phyloP scores from a whole-genome alignment of 2,329 filamentous ascomycete genomes.

The Alternaria sp. region DNA sequence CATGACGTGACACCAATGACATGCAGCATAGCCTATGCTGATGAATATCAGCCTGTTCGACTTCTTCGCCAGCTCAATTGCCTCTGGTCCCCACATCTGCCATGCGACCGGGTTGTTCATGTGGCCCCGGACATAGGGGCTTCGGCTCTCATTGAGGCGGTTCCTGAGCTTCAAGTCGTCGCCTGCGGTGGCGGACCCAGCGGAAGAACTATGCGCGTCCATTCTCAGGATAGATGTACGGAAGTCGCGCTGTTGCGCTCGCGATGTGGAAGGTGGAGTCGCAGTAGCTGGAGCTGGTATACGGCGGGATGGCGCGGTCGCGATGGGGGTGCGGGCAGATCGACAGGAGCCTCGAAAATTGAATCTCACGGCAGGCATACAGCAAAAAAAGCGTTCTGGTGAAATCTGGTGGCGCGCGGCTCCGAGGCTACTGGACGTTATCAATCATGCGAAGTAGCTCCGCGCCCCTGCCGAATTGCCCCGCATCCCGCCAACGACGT shows the following conservation, averaged over 20 bases:
- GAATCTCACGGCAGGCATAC: slow-evolving; percentile 41
- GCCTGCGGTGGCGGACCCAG: slow-evolving; percentile 14
- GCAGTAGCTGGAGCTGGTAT: slow-evolving; percentile 5
- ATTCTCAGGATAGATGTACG: slow-evolving; percentile 40
- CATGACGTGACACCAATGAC: slow-evolving; percentile 93
- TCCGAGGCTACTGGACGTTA: slow-evolving; percentile 12
- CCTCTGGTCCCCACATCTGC: slow-evolving; percentile 84
- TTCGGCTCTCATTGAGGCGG: slow-evolving; percentile 66
- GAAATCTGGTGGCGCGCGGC: slow-evolving; percentile 1
- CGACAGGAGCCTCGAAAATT: slow-evolving; percentile 36
- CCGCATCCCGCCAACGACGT: slow-evolving; percentile 21
- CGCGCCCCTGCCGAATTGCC: slow-evolving; percentile 9
- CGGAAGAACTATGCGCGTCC: slow-evolving; percentile 33
- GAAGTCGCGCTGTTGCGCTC: slow-evolving; percentile 30
- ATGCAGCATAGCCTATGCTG: slow-evolving; percentile 93
- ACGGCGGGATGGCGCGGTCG: slow-evolving; percentile 7
- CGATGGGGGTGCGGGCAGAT: slow-evolving; percentile 15
- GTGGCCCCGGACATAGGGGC: slow-evolving; percentile 75
- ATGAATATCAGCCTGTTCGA: slow-evolving; percentile 91
- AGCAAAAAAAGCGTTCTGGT: slow-evolving; percentile 6
- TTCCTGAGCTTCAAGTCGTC: slow-evolving; percentile 57
- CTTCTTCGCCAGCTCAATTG: slow-evolving; percentile 75
- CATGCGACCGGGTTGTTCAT: slow-evolving; percentile 84
- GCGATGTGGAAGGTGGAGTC: slow-evolving; percentile 17
- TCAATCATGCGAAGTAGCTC: slow-evolving; percentile 3